Evolutionary conservation across 2,329 filamentous ascomycete species (phyloP), one percentile per base, ranked within the genome.

Genomic region (Sphaerulina musiva): DNA sequence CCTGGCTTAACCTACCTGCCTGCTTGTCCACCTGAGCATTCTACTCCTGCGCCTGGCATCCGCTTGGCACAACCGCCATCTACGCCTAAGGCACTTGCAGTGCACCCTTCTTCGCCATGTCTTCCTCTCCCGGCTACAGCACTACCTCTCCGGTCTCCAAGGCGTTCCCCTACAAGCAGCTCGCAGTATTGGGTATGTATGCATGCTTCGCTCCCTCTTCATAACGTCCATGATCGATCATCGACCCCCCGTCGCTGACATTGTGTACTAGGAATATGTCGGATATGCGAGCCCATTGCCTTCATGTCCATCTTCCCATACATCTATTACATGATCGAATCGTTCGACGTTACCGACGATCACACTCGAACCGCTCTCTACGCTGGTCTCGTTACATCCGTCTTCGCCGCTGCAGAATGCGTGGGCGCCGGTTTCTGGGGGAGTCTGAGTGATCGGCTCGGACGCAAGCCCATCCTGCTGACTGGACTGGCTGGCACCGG

Each of bases 271-370:
- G 65, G 64, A 20, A 55, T 95, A 67, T 95, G 91, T 74, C 86
- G 93, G 68, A 92, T 98, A 76, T 96, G 90, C 78, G 93, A 98
- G 71, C 93, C 93, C 49, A 97, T 98, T 71, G 93, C 93, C 5
- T 97, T 98, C 78, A 97, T 96, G 89, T 96, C 91, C 51, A 96
- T 97, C 64, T 97, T 98, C 70, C 93, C 93, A 1, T 98, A 97
- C 72, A 90, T 95, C 64, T 97, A 95, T 76, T 92, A 87, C 76
- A 97, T 98, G 93, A 86, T 97, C 64, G 80, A 90, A 66, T 89
- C 90, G 58, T 97, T 97, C 73, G 78, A 87, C 66, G 85, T 95
- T 68, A 88, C 90, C 59, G 78, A 88, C 45, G 83, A 90, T 68
- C 78, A 86, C 59, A 84, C 80, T 64, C 83, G 87, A 68, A 95